phyloP scores from a whole-genome alignment of 331 rosid species.

The Arachis monticola region DNA sequence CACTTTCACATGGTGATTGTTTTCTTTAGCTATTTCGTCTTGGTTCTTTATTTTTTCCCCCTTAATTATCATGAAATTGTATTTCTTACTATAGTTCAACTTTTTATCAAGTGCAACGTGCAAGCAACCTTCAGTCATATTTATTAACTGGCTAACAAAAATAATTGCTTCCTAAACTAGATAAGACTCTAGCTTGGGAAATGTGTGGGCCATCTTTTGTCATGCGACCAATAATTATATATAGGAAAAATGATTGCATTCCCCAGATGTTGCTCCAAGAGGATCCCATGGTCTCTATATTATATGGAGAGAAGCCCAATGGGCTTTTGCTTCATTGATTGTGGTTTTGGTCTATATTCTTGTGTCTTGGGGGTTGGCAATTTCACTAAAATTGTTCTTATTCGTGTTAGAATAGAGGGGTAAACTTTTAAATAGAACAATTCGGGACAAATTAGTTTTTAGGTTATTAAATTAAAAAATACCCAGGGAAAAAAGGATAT shows the following conservation, averaged over 20 bases:
- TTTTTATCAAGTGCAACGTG: not conserved
- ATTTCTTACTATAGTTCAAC: not conserved
- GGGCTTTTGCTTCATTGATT: no score
- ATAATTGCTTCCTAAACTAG: not conserved
- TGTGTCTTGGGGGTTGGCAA: no score
- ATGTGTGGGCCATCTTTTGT: constrained; percentile 16
- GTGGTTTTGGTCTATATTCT: no score
- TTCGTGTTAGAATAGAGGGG: no score
- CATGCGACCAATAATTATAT: not conserved
- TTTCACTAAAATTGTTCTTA: no score
- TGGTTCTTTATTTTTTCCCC: not conserved
- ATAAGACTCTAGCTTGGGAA: not conserved
- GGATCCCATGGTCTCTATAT: not conserved
- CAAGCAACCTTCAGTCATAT: not conserved
- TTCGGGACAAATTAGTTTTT: no score
- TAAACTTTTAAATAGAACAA: no score
- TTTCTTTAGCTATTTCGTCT: not conserved
- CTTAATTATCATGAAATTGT: not conserved
- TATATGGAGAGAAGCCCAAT: no score
- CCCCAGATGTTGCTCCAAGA: not conserved
- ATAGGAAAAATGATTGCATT: not conserved
- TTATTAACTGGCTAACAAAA: not conserved
- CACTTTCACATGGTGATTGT: not conserved
- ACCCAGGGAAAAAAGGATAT: no score
- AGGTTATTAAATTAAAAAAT: no score